These are phyloP conservation scores for Pichia ethanolica DNA, from an alignment of 805 yeast species.

Conservation along the genomic window DNA sequence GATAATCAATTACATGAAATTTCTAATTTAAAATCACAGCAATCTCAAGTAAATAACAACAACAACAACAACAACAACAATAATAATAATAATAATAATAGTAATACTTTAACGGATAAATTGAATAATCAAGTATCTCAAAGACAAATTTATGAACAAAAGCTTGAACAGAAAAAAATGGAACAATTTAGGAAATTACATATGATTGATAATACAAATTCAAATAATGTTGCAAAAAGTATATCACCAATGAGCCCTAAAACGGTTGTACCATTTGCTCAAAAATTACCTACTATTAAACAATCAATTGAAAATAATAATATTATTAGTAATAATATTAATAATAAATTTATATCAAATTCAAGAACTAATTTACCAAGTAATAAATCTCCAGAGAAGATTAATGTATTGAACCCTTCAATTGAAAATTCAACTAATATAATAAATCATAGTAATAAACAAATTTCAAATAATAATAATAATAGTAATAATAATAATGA, in stretches of 20 bases:
- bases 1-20: too few relatives aligned
- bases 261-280: background rate
- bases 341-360: too few relatives aligned
- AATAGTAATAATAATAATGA: too few relatives aligned
- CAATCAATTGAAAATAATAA: background rate
- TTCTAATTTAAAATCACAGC: too few relatives aligned
- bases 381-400: too few relatives aligned
- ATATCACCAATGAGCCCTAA: conserved; percentile 11
- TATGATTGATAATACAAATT: background rate
- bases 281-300: background rate
- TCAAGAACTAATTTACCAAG: too few relatives aligned
- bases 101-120: background rate
- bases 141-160: conserved; percentile 2
- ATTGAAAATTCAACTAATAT: too few relatives aligned
- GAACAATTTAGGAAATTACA: conserved; percentile 4
- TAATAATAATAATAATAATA: background rate
- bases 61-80: background rate
- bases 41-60: background rate
- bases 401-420: too few relatives aligned
- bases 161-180: conserved; percentile 6
- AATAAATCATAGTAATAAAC: too few relatives aligned
- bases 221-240: conserved; percentile 3
- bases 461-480: too few relatives aligned
- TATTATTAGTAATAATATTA: background rate
- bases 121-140: background rate